These are phyloP conservation scores for Taiozyma sp. DNA, from an alignment of 1,139 yeast species.

Conservation along the genomic window DNA sequence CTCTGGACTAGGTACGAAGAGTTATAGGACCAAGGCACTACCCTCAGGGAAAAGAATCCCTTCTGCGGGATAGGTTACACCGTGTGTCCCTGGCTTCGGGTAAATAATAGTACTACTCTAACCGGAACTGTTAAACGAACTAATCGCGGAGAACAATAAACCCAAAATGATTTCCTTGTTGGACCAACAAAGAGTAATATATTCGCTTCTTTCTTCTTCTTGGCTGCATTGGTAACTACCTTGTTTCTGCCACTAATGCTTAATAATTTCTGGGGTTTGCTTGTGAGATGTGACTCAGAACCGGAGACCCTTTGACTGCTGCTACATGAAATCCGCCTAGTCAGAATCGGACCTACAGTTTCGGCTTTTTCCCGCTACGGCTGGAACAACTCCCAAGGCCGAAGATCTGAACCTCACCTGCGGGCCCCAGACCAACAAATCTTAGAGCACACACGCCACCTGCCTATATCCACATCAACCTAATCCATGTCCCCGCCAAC, in stretches of 20 bases:
- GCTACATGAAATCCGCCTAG: not conserved
- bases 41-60: no score
- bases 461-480: not conserved
- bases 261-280: not conserved
- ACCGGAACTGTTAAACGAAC: not conserved
- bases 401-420: not conserved
- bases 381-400: not conserved
- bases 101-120: no score
- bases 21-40: no score
- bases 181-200: not conserved
- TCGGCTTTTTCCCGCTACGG: not conserved
- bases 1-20: no score
- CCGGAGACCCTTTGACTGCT: not conserved
- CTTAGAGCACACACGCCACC: not conserved
- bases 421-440: not conserved
- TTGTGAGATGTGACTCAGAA: not conserved
- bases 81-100: no score
- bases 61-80: no score
- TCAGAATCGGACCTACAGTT: not conserved
- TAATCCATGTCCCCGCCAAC: no score
- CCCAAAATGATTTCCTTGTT: not conserved
- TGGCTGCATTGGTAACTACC: not conserved
- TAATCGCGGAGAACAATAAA: not conserved
- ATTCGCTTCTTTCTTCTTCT: not conserved
- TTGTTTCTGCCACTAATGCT: no score